Conservation (phyloP, 2,329 filamentous ascomycete species). For the Pseudogymnoascus sp. region DNA sequence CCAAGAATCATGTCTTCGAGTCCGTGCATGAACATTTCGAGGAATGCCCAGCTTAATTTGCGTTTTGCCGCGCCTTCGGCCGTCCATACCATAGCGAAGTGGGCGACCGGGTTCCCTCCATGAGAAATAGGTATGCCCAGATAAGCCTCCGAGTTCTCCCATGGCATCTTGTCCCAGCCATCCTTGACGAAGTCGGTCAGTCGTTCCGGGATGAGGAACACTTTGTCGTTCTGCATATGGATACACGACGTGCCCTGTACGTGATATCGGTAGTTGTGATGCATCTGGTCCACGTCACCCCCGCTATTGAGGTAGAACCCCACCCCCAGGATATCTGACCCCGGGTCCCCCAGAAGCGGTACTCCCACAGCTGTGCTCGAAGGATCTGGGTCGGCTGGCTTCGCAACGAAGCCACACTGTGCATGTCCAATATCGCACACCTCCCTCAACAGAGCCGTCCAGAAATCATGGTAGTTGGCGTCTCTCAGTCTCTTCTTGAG, state of each 20-base stretch:
- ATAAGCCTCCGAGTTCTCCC: constrained; percentile 55
- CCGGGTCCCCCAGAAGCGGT: constrained; percentile 51
- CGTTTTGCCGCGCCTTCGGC: constrained; percentile 48
- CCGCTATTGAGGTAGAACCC: constrained; percentile 60
- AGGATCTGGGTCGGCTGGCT: constrained; percentile 53
- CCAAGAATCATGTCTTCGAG: constrained; percentile 59
- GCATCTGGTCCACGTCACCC: constrained; percentile 41
- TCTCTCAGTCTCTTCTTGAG: constrained; percentile 49
- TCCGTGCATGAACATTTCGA: constrained; percentile 60
- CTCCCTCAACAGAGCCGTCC: constrained; percentile 54
- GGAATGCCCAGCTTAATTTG: constrained; percentile 54
- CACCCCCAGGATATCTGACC: constrained; percentile 55
- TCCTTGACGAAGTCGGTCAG: constrained; percentile 50
- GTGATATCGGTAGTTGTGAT: constrained; percentile 55
- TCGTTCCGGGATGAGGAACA: constrained; percentile 58
- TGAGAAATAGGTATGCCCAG: constrained; percentile 58
- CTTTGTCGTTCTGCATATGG: constrained; percentile 64
- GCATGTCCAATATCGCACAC: constrained; percentile 54
- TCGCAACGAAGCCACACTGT: constrained; percentile 62
- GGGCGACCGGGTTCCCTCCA: constrained; percentile 57
- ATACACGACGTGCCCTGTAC: constrained; percentile 55
- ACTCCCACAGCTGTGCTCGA: constrained; percentile 50
- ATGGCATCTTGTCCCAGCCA: constrained; percentile 52
- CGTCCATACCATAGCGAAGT: constrained; percentile 68
- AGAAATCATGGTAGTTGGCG: constrained; percentile 52